Evolutionary conservation across 2,329 filamentous ascomycete genomes (phyloP).

Genomic region (Monilinia fructigena): DNA sequence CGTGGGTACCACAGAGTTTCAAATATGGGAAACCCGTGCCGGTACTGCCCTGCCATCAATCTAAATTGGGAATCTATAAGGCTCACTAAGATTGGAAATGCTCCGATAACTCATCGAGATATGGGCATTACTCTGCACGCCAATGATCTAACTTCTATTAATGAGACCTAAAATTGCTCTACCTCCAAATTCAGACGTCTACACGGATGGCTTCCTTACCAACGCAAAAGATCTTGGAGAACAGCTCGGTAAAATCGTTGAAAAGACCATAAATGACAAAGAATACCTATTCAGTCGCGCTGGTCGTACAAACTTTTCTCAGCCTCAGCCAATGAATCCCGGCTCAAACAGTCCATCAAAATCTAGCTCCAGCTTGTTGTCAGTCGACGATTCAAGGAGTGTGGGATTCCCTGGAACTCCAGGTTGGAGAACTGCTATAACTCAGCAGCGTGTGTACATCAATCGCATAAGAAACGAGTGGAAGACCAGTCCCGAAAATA

Average conservation of each 20-base stretch:
- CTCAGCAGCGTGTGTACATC: not conserved
- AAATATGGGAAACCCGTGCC: no score
- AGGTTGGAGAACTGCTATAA: not conserved
- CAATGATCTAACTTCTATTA: no score
- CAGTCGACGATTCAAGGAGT: not conserved
- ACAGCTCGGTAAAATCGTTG: not conserved
- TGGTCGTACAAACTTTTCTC: not conserved
- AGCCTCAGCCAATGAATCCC: not conserved
- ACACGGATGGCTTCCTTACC: not conserved
- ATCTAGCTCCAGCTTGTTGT: not conserved
- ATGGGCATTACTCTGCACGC: no score
- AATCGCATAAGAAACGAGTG: not conserved
- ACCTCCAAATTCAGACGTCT: not conserved
- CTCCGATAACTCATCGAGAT: no score
- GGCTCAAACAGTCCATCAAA: not conserved
- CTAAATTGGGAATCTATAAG: no score
- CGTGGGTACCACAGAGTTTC: no score
- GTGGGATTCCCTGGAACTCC: accelerated
- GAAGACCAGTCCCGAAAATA: not conserved
- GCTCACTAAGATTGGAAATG: no score
- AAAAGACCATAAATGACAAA: not conserved
- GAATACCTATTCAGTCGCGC: not conserved
- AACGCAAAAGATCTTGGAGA: not conserved
- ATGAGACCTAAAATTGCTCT: not conserved
- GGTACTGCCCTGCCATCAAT: no score